Evolutionary conservation across 169 alveolate genomes (phyloP), one percentile per base, ranked within the genome.

Genomic region (Plasmodium adleri): DNA sequence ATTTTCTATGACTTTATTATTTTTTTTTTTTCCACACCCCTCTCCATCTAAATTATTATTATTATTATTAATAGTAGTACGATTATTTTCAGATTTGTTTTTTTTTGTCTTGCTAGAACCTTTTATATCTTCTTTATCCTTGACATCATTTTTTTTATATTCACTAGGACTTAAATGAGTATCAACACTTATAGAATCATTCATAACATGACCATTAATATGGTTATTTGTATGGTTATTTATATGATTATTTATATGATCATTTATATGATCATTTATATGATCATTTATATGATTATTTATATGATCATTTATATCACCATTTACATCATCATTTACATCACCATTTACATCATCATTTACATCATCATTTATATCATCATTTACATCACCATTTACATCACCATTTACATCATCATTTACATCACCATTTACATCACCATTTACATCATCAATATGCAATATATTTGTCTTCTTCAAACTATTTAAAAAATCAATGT

Each of bases 401-500:
- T 12, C 64, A 47, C 50, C 43, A 3, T 20, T 70, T 22, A 17
- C 28, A 24, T 26, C 6, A 2, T 20, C 32, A 1, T 20, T 28
- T 52, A 49, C 20, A 10, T 49, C 49, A 7, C 32, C 13, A 43
- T 3, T 28, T 12, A 15, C 17, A 32, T 9, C 15, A 17, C 47
- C 22, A 3, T 71, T 13, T 13, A 56, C 50, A 10, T 32, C 43
- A 22, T 43, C 72, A 56, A n/a, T 15, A 24, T 72, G 49, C 26
- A 80, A 39, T 5, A 80, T 49, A 9, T 45, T 50, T 8, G 64
- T 49, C 49, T 68, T 80, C 49, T 66, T 15, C n/a, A 80, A 10
- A 13, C 24, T 43, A 49, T 80, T 80, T n/a, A n/a, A 60, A 22
- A 80, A 68, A 60, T 80, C 83, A 3, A 60, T 47, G 15, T 80